Conservation (phyloP, 768 basidiomycete genomes). For the Naganishia onofrii region DNA sequence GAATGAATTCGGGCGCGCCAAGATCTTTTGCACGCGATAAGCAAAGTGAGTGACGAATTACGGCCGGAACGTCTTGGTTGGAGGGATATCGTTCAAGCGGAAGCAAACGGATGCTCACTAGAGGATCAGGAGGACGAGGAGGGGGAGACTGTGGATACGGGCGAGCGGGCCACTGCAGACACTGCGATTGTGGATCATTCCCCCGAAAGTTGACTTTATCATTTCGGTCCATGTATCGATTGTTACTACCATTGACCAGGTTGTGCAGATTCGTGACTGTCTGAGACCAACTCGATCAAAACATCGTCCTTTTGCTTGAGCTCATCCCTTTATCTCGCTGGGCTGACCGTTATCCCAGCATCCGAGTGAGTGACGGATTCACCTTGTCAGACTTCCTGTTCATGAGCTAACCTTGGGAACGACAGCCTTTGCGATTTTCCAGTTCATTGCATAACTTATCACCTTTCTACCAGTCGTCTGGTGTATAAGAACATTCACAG, state of each 20-base stretch:
- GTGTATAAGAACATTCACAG: not conserved
- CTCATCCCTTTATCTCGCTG: not conserved
- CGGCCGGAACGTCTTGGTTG: not conserved
- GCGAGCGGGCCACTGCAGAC: not conserved
- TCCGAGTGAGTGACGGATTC: not conserved
- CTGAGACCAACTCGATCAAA: not conserved
- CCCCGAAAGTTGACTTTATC: not conserved
- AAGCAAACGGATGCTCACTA: slow-evolving; percentile 3
- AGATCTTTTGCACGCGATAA: slow-evolving; percentile 2
- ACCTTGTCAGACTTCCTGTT: not conserved
- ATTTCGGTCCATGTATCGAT: not conserved
- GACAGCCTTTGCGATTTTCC: not conserved
- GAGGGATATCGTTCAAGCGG: not conserved
- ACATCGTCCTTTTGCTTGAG: not conserved
- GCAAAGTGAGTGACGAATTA: slow-evolving; percentile 24
- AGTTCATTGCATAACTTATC: not conserved
- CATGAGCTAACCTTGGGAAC: not conserved
- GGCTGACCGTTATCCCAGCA: not conserved
- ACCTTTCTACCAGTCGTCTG: not conserved
- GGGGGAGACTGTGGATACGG: too few relatives aligned
- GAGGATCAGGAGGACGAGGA: too few relatives aligned
- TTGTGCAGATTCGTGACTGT: not conserved
- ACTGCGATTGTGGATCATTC: slow-evolving; percentile 8
- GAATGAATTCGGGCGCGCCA: not conserved
- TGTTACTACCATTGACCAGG: too few relatives aligned